phyloP scores from a whole-genome alignment of 805 yeast species.

The Candida suzukii region DNA sequence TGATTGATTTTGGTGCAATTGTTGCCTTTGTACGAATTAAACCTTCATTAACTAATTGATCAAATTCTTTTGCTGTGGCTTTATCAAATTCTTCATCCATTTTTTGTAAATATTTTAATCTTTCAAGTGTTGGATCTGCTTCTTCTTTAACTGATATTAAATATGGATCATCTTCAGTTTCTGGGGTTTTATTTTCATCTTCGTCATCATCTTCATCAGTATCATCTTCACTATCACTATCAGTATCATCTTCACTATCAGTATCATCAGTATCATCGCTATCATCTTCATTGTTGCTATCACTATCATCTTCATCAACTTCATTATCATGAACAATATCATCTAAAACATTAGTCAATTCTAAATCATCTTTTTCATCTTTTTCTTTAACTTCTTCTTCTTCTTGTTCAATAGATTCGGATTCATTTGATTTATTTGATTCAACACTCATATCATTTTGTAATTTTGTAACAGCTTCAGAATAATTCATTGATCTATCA shows the following conservation, averaged over 20 bases:
- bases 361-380: conserved; percentile 21
- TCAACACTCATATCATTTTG: conserved; percentile 20
- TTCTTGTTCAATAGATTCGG: conserved; percentile 9
- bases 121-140: conserved; percentile 38
- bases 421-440: background rate
- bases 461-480: conserved; percentile 37
- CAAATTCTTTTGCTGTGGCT: background rate
- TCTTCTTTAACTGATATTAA: no score
- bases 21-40: conserved; percentile 16
- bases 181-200: conserved; percentile 34
- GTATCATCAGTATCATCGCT: conserved; percentile 15
- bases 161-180: no score
- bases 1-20: no score
- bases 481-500: conserved; percentile 28
- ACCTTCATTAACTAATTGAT: conserved; percentile 21
- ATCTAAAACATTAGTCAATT: conserved; percentile 10
- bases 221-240: conserved; percentile 12
- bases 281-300: conserved; percentile 15
- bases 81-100: background rate
- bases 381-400: conserved; percentile 13
- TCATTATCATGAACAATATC: conserved; percentile 15
- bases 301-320: conserved; percentile 13
- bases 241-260: conserved; percentile 20
- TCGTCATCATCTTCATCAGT: conserved; percentile 35
- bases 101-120: conserved; percentile 30